Evolutionary conservation across 116 monocot species (phyloP).

Genomic region (Zostera marina): DNA sequence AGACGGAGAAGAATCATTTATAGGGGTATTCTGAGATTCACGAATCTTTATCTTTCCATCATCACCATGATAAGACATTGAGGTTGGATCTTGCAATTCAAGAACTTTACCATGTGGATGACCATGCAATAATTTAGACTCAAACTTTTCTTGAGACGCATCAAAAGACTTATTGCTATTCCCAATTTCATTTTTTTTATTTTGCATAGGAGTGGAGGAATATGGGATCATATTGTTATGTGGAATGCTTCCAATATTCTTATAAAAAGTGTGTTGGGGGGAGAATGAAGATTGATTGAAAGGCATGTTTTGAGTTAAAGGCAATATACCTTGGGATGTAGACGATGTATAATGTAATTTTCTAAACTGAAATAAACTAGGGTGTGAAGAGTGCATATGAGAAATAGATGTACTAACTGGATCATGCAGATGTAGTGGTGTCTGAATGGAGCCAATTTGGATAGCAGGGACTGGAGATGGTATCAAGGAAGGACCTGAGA

Average conservation of each 20-base stretch:
- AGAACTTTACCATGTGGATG: constrained; percentile 13
- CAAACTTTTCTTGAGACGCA: constrained; percentile 9
- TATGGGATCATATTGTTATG: constrained; percentile 14
- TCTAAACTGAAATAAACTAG: constrained; percentile 67
- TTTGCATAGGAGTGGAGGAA: constrained; percentile 17
- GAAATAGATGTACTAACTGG: constrained; percentile 35
- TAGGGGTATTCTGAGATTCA: constrained; percentile 12
- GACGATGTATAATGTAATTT: constrained; percentile 52
- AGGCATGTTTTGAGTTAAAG: constrained; percentile 38
- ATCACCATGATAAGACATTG: constrained; percentile 4
- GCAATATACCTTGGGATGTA: constrained; percentile 42
- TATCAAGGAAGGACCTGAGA: constrained; percentile 85
- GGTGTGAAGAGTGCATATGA: constrained; percentile 45
- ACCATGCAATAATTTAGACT: constrained; percentile 9
- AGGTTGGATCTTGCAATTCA: constrained; percentile 8
- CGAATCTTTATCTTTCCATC: constrained; percentile 9
- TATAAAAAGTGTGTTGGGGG: constrained; percentile 21
- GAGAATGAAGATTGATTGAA: constrained; percentile 39
- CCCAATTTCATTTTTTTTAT: constrained; percentile 4
- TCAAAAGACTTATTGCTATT: constrained; percentile 15
- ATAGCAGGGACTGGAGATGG: constrained; percentile 92
- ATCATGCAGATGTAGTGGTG: constrained; percentile 76
- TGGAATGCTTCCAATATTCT: constrained; percentile 16
- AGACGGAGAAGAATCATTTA: constrained; percentile 9
- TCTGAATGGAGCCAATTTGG: constrained; percentile 96